Conservation (phyloP, 2,329 filamentous ascomycete species). For the Ophiosphaerella narmari region DNA sequence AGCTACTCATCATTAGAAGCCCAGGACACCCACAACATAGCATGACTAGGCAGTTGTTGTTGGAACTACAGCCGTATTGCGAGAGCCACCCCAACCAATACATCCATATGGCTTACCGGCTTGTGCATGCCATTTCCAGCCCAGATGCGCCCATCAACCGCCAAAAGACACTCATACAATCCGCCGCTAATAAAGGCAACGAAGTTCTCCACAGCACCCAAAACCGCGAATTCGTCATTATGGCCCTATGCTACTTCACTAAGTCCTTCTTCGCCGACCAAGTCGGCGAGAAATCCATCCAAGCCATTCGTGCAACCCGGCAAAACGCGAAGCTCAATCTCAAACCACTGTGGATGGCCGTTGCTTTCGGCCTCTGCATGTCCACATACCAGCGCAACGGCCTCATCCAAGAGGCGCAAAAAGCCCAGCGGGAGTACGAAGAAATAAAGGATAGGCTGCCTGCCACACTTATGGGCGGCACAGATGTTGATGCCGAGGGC, state of each 20-base stretch:
- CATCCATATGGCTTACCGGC: constrained; percentile 76
- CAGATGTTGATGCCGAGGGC: constrained; percentile 25
- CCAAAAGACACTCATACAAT: constrained; percentile 77
- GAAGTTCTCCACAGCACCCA: constrained; percentile 68
- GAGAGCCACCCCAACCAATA: constrained; percentile 71
- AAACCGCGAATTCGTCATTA: constrained; percentile 80
- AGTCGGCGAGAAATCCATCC: constrained; percentile 65
- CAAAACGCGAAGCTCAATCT: constrained; percentile 28
- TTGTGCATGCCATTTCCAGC: constrained; percentile 70
- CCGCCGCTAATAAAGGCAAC: constrained; percentile 58
- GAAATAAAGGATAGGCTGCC: constrained; percentile 30
- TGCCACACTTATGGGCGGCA: constrained; percentile 21
- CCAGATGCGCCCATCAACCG: constrained; percentile 69
- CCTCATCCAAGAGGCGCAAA: constrained; percentile 28
- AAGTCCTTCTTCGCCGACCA: constrained; percentile 80
- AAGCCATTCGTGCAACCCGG: constrained; percentile 47
- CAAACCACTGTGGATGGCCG: constrained; percentile 36
- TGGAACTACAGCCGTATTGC: constrained; percentile 70
- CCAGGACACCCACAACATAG: constrained; percentile 51
- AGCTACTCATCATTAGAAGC: constrained; percentile 52
- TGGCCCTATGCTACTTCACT: constrained; percentile 85
- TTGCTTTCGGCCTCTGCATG: constrained; percentile 38
- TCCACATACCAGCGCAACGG: constrained; percentile 35
- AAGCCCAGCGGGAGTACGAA: constrained; percentile 25
- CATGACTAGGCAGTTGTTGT: constrained; percentile 64